A percentile compares a stretch with the other conserved stretches of the same genome.
phyloP scores from a whole-genome alignment of 23 red algal genomes.

The Gracilaria gracilis region DNA sequence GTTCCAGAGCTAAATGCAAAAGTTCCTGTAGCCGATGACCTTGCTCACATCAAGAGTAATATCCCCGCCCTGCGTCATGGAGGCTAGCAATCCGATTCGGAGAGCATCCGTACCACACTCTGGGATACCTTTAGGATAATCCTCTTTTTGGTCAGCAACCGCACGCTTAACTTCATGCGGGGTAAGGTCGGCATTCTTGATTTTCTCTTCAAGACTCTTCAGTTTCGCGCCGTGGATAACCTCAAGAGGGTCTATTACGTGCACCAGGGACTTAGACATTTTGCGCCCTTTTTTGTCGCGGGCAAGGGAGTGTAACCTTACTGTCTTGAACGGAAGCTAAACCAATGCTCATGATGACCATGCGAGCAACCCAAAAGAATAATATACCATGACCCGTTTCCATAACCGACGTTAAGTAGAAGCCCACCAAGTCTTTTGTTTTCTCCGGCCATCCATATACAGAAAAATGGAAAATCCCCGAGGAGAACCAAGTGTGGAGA shows the following conservation, averaged over 20 bases:
- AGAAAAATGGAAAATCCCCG: slow-evolving; percentile 99
- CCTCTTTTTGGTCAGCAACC: slow-evolving; percentile 68
- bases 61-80: slow-evolving; percentile 90
- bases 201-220: slow-evolving; percentile 73
- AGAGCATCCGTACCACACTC: slow-evolving; percentile 97
- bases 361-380: slow-evolving; percentile 99
- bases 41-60: slow-evolving; percentile 95
- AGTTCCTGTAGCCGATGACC: slow-evolving; percentile 93
- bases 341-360: slow-evolving; percentile 97
- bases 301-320: slow-evolving; percentile 92
- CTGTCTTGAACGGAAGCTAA: slow-evolving; percentile 93
- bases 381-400: slow-evolving; percentile 99
- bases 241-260: slow-evolving; percentile 98
- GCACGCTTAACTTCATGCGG: slow-evolving; percentile 84
- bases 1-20: slow-evolving; percentile 99
- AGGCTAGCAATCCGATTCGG: slow-evolving; percentile 94
- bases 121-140: slow-evolving; percentile 93
- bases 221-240: slow-evolving; percentile 85
- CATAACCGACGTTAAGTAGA: slow-evolving; percentile 91
- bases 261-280: slow-evolving; percentile 98
- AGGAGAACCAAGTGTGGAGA: slow-evolving; percentile 99
- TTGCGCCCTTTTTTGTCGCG: slow-evolving; percentile 98
- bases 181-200: slow-evolving; percentile 76
- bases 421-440: slow-evolving; percentile 70
- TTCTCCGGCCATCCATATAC: slow-evolving; percentile 97